Base-by-base conservation (phyloP, 148 eudicot species). In the Suaeda aralocaspica region DNA sequence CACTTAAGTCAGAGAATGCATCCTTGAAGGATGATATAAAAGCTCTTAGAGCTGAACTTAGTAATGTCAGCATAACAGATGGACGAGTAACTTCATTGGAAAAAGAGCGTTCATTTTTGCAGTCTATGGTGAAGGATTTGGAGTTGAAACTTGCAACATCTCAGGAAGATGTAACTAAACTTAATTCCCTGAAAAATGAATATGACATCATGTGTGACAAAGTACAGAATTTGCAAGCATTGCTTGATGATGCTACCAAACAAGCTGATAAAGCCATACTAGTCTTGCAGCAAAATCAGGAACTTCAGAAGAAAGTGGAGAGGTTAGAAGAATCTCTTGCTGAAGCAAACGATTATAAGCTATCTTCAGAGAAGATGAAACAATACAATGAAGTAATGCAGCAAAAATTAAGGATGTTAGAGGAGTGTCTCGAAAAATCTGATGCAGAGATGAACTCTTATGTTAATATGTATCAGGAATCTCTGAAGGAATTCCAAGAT, bases 211-310 rank as follows among this genome's bases (percentile, higher is more conserved):
- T 91, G 71, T 76, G 82, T 71, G 89, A 91, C 60, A 86, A 86
- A 81, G 96, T 94, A 62, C 87, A 86, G 53, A 73, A 78, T 76
- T 71, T 91, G 74, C 88, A 91, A 74, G 66, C 56, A 58, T 73
- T 91, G 78, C 79, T 94, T 45, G 89, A 89, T 75, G 87, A 87
- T 76, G 85, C 92, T 46, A 81, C 95, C 26, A 84, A 86, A 55
- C 92, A 94, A 78, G 97, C 97, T 49, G 97, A 89, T 79, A 89
- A 89, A 78, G 96, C 98, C 79, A 75, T 76, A 72, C 70, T 76
- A 67, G 91, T 81, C 45, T 75, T 91, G 70, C 89, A 91, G 68
- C 90, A 91, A 81, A 91, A 89, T 76, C 91, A 91, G 80, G 97
- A 87, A 74, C 89, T 94, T 39, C 81, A 82, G 28, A 85, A 81